Base-by-base conservation (phyloP, 306 rosid species). In the Citrullus colocynthis region DNA sequence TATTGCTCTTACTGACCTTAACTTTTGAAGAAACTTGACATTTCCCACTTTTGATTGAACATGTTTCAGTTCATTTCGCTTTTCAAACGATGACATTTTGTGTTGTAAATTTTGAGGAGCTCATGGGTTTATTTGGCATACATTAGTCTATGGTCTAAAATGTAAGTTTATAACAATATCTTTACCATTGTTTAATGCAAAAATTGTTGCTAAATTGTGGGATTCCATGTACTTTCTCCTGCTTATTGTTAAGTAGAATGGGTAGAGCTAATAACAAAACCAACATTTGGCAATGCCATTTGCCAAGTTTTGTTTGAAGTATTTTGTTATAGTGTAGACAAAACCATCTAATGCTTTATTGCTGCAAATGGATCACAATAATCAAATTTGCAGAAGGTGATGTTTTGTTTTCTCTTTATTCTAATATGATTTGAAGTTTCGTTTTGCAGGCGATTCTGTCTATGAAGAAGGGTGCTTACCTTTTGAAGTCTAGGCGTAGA, bases 381-480 rank as follows among this genome's bases (percentile, higher is more conserved):
- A 6, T 30, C 11, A 62, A 6, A 62, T 41, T 76, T 61, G 69
- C 28, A 20, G 56, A 58, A 58, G 52, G 79, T 20, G 16, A 14
- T 76, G 41, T 28, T 83, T 80, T 21, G 5, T 71, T 78, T 32
- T 51, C 55, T 51, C 55, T 51, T 6, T 73, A 58, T 81, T 56
- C 82, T 74, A 74, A 81, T 18, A 77, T 76, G 63, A 20, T 78
- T 66, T 75, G 24, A 51, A 17, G 79, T 62, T 72, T 63, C 75
- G 56, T 44, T 79, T 55, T 82, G 88, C 90, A 93, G 96, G 93
- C 97, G 77, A 85, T 90, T 88, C 84, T 91, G 12, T 91, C 95
- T 24, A 86, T 93, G 67, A 93, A 91, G 94, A 91, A 89, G 84
- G 98, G 98, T 59, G 88, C 98, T 20, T 83, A 85, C 82, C 89